Evolutionary conservation across 2,329 filamentous ascomycete species (phyloP), one percentile per base, ranked within the genome.

Genomic region (Pyrenochaeta sp.): DNA sequence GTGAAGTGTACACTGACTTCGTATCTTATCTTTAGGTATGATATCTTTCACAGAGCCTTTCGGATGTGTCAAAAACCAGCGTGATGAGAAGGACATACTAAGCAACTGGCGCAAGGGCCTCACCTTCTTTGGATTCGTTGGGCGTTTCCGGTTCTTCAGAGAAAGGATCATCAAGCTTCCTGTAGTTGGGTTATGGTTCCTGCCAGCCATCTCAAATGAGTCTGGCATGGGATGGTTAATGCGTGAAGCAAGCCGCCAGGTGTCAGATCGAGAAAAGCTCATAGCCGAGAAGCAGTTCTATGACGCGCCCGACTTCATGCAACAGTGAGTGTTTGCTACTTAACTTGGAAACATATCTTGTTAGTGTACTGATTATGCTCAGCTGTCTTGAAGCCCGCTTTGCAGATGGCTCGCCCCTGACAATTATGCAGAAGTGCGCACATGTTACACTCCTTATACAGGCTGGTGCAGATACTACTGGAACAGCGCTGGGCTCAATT

Each of bases 361-460:
- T 18, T 1, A 7, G 9, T 23, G 15, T 41, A 18, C 47, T 64
- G 11, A 63, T 14, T 14, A 20, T 21, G 3, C 12, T 15, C 21
- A 74, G 72, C 44, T 70, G 66, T 47, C 63, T 77, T 20, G 68
- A 75, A 6, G 75, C 73, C 9, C 69, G 67, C 31, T 67, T 55
- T 31, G 48, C 68, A 2, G 61, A 70, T 37, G 72, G 66, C 17
- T 58, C 62, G 7, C 64, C 73, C 3, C 61, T 78, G 18, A 71
- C 43, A 1, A 53, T 63, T 7, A 31, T 47, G 3, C 69, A 78
- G 54, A 76, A 72, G 51, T 70, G 66, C 20, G 73, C 71, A 6
- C 75, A 78, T 40, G 67, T 75, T 23, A 71, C 74, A 0, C 64
- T 78, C 0, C 69, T 78, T 29, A 74, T 78, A 36, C 71, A 73